phyloP scores from a whole-genome alignment of 257 asterid species.

The Ballota nigra region DNA sequence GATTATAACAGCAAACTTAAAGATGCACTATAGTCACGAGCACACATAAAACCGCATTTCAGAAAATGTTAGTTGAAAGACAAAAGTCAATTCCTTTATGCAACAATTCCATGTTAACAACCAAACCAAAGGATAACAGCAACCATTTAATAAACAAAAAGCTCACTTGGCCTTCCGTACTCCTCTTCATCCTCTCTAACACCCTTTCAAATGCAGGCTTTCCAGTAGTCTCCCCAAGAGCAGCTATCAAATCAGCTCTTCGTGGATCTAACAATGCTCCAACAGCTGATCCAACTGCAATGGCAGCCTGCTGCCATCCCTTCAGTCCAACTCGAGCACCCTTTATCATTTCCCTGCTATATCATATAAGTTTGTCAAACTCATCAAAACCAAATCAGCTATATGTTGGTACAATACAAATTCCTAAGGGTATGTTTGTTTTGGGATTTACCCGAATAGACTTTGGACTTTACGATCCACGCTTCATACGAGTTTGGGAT shows the following conservation, averaged over 20 bases:
- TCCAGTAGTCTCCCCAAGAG: conserved; percentile 94
- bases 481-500: too few relatives aligned
- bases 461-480: too few relatives aligned
- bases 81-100: neutral
- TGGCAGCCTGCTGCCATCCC: conserved; percentile 93
- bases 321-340: conserved; percentile 58
- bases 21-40: neutral
- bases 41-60: neutral
- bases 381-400: neutral
- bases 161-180: conserved; percentile 79
- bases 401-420: neutral
- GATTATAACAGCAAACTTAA: neutral
- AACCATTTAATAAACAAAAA: neutral
- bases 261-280: conserved; percentile 91
- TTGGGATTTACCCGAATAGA: too few relatives aligned
- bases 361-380: neutral
- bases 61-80: conserved; percentile 3
- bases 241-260: conserved; percentile 90
- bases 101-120: neutral
- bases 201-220: conserved; percentile 81
- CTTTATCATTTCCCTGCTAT: conserved; percentile 44
- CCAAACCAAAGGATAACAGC: neutral
- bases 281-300: conserved; percentile 88
- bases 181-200: conserved; percentile 75
- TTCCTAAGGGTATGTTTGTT: too few relatives aligned